Conservation (phyloP, 352 stramenopile genomes). For the Blastocystis hominis region DNA sequence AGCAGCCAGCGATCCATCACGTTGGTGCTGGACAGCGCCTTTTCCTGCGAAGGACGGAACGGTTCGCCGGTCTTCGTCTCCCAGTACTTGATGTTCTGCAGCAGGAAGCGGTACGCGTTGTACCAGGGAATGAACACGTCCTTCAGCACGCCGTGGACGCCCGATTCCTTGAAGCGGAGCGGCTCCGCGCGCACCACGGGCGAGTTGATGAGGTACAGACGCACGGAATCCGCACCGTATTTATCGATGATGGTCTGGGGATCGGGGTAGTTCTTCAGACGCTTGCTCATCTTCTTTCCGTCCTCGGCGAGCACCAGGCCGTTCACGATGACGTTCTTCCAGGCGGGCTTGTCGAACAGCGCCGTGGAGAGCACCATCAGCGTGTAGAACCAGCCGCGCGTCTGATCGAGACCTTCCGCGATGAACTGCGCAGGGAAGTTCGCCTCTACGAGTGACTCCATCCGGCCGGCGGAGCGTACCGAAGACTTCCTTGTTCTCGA, state of each 20-base stretch:
- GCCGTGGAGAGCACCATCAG: constrained; percentile 96
- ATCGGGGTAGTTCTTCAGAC: constrained; percentile 96
- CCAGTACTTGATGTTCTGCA: constrained; percentile 83
- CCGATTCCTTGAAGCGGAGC: constrained; percentile 86
- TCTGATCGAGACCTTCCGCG: constrained; percentile 97
- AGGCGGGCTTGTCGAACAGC: constrained; percentile 95
- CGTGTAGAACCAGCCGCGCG: constrained; percentile 98
- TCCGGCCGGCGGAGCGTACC: not conserved
- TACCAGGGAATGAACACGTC: constrained; percentile 97
- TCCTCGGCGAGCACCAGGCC: constrained; percentile 91
- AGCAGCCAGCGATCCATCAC: constrained; percentile 98
- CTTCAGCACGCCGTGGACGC: constrained; percentile 90
- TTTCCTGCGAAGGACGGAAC: constrained; percentile 80
- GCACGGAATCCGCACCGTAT: constrained; percentile 92
- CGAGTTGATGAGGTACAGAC: constrained; percentile 99
- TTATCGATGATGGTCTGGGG: constrained; percentile 82
- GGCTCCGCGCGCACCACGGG: constrained; percentile 95
- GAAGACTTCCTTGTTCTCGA: constrained; percentile 88
- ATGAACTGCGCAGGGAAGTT: constrained; percentile 97
- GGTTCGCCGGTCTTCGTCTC: constrained; percentile 71
- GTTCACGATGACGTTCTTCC: constrained; percentile 99
- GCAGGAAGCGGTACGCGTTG: constrained; percentile 97
- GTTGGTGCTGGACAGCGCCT: constrained; percentile 80
- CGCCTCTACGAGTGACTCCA: constrained; percentile 72
- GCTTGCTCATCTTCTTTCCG: constrained; percentile 99